phyloP scores from a whole-genome alignment of 2,329 filamentous ascomycete species.

The Plectosphaerella cucumerina region DNA sequence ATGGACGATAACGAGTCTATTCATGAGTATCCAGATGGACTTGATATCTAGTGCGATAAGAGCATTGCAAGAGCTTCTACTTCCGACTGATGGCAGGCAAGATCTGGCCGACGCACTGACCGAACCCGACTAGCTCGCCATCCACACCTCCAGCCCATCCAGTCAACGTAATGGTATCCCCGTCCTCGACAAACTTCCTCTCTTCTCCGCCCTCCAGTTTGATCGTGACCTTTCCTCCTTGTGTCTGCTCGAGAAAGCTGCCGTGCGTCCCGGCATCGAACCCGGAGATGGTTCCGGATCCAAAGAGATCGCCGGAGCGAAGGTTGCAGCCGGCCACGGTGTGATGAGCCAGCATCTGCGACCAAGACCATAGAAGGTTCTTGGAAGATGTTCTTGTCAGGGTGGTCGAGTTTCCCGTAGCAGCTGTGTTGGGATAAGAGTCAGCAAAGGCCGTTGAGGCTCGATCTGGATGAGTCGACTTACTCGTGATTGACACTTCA shows the following conservation, averaged over 20 bases:
- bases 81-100: neutral
- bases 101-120: constrained; percentile 66
- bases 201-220: constrained; percentile 60
- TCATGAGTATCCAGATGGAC: too few species aligned
- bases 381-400: constrained; percentile 27
- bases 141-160: constrained; percentile 63
- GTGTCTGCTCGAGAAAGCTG: constrained; percentile 67
- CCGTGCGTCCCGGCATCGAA: constrained; percentile 60
- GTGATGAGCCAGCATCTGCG: constrained; percentile 81
- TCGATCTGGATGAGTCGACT: constrained; percentile 11
- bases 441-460: neutral
- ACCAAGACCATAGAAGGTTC: constrained; percentile 72
- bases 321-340: constrained; percentile 73
- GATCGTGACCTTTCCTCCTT: constrained; percentile 62
- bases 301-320: constrained; percentile 68
- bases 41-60: too few species aligned
- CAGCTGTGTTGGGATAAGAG: constrained; percentile 12
- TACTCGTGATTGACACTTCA: constrained; percentile 33
- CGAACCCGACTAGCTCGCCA: constrained; percentile 68
- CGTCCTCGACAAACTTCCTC: constrained; percentile 68
- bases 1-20: too few species aligned
- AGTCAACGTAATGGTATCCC: constrained; percentile 63
- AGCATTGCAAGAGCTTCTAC: neutral
- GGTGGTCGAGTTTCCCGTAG: constrained; percentile 31
- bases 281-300: constrained; percentile 71